Percentiles rank a stretch among this genome's conserved stretches.
Evolutionary conservation across 768 basidiomycete species (phyloP).

Genomic region (Trametes gibbosa): DNA sequence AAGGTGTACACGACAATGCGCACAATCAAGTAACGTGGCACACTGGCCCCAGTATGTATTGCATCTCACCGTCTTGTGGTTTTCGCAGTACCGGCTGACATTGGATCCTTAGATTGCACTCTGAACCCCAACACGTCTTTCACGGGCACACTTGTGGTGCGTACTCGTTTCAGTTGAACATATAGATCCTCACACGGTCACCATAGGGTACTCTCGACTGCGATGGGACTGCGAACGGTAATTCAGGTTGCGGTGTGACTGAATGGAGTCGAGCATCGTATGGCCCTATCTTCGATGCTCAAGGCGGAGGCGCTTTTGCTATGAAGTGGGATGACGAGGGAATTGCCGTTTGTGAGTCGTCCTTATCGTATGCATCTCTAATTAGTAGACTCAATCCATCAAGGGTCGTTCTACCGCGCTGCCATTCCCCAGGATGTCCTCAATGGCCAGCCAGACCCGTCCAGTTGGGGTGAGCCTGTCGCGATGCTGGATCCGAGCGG

Average conservation of each 20-base stretch:
- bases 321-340: constrained; percentile 86
- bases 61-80: no score
- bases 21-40: constrained; percentile 87
- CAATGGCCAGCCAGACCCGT: constrained; percentile 59
- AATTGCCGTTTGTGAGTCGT: constrained; percentile 70
- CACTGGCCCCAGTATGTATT: constrained; percentile 54
- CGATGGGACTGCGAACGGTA: constrained; percentile 44
- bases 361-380: neutral
- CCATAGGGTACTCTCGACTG: constrained; percentile 47
- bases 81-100: neutral
- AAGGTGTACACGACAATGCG: constrained; percentile 81
- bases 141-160: constrained; percentile 62
- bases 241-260: constrained; percentile 74
- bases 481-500: constrained; percentile 51
- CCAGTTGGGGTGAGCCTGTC: constrained; percentile 65
- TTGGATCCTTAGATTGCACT: constrained; percentile 46
- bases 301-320: constrained; percentile 81
- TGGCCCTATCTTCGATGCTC: constrained; percentile 76
- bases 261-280: constrained; percentile 84
- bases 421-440: constrained; percentile 69
- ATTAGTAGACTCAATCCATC: neutral
- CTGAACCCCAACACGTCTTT: constrained; percentile 54
- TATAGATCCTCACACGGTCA: neutral
- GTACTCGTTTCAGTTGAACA: constrained; percentile 22
- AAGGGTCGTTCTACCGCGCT: constrained; percentile 82